Base-by-base conservation (phyloP, 352 stramenopile species). In the Phytophthora meadii region DNA sequence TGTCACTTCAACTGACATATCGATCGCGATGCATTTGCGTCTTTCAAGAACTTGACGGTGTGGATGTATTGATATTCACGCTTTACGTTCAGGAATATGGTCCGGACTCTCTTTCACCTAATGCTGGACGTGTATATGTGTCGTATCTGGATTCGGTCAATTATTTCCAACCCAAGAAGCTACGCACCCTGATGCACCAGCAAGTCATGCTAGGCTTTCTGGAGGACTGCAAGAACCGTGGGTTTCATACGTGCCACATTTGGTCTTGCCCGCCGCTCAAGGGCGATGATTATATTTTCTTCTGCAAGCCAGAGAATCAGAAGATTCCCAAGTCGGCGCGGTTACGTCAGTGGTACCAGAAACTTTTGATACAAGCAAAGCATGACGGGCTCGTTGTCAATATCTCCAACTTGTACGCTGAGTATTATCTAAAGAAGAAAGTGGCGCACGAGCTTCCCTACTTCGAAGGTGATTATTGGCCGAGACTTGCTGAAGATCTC, bases 391-490 rank as follows among this genome's bases (percentile, higher is more conserved):
- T 94, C 1, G 83, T 96, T 39, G 77, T 81, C 37, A 94, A 87
- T 24, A 90, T 94, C 10, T 94, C 84, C 19, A 94, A 95, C 45
- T 54, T 95, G 40, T 95, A 94, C 60, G 86, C 88, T 24, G 88
- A 94, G 57, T 94, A 96, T 42, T 96, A 94, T 47, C 70, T 93
- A 65, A 94, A 94, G 66, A 93, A 93, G 71, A 96, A 94, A 61
- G 76, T 82, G 15, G 88, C 88, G 1, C 82, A 93, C 30, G 87
- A 96, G 39, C 61, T 99, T 41, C 98, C 98, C 5, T 99, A 99
- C 75, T 99, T 99, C 75, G 97, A 99, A 76, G 98, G 98, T 17
- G 97, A 99, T 65, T 99, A 99, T 65, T 99, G 98, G 93, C 96
- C 96, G 7, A 93, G 95, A 22, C 94, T 99, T 32, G 96, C 97